Percentiles rank a stretch among this genome's conserved stretches.
Conservation (phyloP, 768 basidiomycete genomes). For the Xerocomellus dryophilus region DNA sequence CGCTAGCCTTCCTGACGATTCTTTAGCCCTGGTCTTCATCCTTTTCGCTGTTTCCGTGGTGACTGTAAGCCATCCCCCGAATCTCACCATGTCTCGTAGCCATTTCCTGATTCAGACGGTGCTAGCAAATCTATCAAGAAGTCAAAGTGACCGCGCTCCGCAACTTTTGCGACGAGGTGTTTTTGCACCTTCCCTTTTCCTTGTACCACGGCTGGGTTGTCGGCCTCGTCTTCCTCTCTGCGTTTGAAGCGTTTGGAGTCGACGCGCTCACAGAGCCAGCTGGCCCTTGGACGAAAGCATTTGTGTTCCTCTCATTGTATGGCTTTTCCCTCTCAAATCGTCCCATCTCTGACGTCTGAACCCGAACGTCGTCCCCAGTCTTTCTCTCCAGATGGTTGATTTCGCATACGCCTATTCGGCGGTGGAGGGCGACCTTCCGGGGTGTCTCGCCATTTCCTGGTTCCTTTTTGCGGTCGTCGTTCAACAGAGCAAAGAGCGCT, state of each 20-base stretch:
- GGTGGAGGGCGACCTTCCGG: constrained; percentile 64
- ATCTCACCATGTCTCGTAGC: neutral
- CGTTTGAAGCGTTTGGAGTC: constrained; percentile 60
- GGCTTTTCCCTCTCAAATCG: constrained; percentile 2
- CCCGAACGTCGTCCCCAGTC: constrained; percentile 21
- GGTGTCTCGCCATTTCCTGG: constrained; percentile 65
- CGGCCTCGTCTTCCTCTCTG: constrained; percentile 50
- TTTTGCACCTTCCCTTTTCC: constrained; percentile 72
- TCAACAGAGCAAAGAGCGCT: constrained; percentile 40
- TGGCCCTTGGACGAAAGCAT: constrained; percentile 58
- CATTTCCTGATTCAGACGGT: neutral
- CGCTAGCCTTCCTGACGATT: constrained; percentile 14
- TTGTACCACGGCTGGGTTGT: constrained; percentile 65
- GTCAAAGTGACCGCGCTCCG: constrained; percentile 56
- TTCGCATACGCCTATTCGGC: constrained; percentile 66
- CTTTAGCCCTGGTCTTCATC: constrained; percentile 37
- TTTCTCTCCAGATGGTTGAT: constrained; percentile 57
- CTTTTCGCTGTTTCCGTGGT: constrained; percentile 50
- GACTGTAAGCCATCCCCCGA: constrained; percentile 30
- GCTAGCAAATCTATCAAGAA: constrained; percentile 60
- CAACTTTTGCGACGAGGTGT: constrained; percentile 53
- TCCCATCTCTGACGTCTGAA: neutral
- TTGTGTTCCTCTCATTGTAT: constrained; percentile 57
- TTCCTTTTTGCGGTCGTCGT: constrained; percentile 63
- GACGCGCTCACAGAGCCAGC: constrained; percentile 51